Percentiles rank a stretch among this genome's conserved stretches.
These are phyloP conservation scores for Dacryopinax primogenitus DNA, from an alignment of 768 basidiomycete species.

Conservation along the genomic window DNA sequence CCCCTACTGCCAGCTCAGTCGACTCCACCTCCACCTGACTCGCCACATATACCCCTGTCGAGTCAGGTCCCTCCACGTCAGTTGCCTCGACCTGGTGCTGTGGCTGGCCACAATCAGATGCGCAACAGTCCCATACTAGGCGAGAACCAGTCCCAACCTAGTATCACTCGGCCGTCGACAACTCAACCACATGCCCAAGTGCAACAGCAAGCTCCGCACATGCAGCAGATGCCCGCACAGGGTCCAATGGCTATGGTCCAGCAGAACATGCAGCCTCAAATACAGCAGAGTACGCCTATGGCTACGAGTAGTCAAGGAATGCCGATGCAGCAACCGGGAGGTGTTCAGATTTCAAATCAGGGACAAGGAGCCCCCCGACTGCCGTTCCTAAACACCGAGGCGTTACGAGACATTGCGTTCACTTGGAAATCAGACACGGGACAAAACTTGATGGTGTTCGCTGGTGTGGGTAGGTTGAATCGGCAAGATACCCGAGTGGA, in stretches of 20 bases:
- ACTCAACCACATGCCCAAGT: not conserved
- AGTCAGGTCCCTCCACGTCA: not conserved
- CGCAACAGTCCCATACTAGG: not conserved
- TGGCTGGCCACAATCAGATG: not conserved
- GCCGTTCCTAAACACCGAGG: not conserved
- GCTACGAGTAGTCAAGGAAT: not conserved
- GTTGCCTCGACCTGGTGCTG: not conserved
- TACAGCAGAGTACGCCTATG: not conserved
- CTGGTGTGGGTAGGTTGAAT: not conserved
- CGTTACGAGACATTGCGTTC: not conserved
- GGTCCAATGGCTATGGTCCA: not conserved
- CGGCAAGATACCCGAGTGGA: not conserved
- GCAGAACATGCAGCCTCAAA: not conserved
- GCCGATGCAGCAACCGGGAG: not conserved
- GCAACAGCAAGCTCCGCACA: not conserved
- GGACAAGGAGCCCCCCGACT: not conserved
- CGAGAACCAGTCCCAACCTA: not conserved
- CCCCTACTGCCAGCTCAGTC: not conserved
- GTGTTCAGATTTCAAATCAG: not conserved
- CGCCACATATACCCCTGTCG: not conserved
- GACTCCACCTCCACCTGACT: not conserved
- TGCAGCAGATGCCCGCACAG: not conserved
- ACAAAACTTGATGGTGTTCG: not conserved
- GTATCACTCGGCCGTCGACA: not conserved
- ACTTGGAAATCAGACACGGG: not conserved